These are phyloP conservation scores for Cadophora sp. DNA, from an alignment of 2,329 filamentous ascomycete species.

Conservation along the genomic window DNA sequence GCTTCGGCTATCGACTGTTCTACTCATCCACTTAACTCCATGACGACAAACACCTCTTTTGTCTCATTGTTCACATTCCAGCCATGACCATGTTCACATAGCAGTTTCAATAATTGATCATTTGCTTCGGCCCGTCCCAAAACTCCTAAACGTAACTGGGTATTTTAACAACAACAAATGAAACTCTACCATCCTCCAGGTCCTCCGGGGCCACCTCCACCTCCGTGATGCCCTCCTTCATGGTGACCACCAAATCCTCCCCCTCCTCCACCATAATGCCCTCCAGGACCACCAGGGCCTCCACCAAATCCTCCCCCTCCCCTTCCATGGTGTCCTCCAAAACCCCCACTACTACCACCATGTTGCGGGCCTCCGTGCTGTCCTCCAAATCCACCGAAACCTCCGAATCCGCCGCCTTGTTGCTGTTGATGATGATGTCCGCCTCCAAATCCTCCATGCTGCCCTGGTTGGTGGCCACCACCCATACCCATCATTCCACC, in stretches of 20 bases:
- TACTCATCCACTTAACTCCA: too few species aligned
- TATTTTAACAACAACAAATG: neutral
- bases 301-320: neutral
- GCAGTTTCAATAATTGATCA: neutral
- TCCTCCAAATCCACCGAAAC: neutral
- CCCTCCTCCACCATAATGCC: neutral
- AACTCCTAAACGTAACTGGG: constrained; percentile 1
- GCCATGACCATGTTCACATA: neutral
- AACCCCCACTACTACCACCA: neutral
- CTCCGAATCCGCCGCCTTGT: neutral
- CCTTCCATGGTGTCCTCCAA: neutral
- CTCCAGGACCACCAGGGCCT: neutral
- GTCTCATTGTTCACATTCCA: too few species aligned
- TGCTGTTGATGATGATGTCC: constrained; percentile 1
- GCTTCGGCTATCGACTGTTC: too few species aligned
- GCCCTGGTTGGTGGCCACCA: neutral
- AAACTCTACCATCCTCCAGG: neutral
- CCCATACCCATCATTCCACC: constrained; percentile 7
- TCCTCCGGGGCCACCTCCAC: neutral
- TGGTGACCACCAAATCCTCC: neutral
- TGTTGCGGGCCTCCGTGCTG: neutral
- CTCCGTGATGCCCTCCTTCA: neutral
- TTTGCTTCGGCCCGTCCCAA: neutral
- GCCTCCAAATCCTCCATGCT: constrained; percentile 5
- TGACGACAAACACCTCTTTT: too few species aligned